Percentiles rank a stretch among this genome's conserved stretches.
Evolutionary conservation across 345 rosid species (phyloP).

Genomic region (Boechera stricta): DNA sequence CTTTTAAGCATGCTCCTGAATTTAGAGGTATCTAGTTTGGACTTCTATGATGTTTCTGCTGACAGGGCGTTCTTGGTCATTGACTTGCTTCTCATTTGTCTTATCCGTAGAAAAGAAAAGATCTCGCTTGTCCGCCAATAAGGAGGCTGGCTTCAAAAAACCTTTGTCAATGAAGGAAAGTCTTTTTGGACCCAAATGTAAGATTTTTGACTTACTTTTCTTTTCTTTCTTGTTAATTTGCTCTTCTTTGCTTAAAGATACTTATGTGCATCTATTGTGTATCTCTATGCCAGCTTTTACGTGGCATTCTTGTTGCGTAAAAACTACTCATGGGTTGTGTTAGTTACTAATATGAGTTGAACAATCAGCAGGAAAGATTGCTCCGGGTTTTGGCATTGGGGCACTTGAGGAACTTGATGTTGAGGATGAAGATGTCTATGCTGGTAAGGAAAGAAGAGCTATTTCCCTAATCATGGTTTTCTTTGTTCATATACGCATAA

Average conservation of each 20-base stretch:
- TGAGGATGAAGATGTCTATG: constrained; percentile 96
- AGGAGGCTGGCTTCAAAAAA: constrained; percentile 55
- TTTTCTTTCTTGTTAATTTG: neutral
- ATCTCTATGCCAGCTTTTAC: constrained; percentile 20
- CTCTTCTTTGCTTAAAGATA: constrained; percentile 14
- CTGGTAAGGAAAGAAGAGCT: constrained; percentile 35
- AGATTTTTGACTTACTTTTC: constrained; percentile 46
- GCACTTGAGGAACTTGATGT: constrained; percentile 96
- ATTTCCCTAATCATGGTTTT: constrained; percentile 16
- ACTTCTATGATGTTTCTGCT: constrained; percentile 30
- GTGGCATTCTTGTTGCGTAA: constrained; percentile 33
- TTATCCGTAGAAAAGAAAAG: constrained; percentile 71
- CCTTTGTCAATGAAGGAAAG: constrained; percentile 65
- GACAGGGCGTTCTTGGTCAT: constrained; percentile 22
- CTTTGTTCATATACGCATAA: constrained; percentile 16
- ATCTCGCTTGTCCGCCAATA: constrained; percentile 57
- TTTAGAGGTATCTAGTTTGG: constrained; percentile 71
- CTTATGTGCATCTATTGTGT: constrained; percentile 12
- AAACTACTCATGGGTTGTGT: constrained; percentile 31
- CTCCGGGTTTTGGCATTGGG: constrained; percentile 98
- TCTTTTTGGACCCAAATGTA: constrained; percentile 82
- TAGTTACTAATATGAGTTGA: constrained; percentile 49
- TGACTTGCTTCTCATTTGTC: constrained; percentile 32
- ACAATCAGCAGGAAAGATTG: constrained; percentile 79
- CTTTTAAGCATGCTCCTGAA: constrained; percentile 96